Percentiles rank a stretch among this genome's conserved stretches.
Conservation (phyloP, 768 basidiomycete genomes). For the Daedaleopsis nitida region DNA sequence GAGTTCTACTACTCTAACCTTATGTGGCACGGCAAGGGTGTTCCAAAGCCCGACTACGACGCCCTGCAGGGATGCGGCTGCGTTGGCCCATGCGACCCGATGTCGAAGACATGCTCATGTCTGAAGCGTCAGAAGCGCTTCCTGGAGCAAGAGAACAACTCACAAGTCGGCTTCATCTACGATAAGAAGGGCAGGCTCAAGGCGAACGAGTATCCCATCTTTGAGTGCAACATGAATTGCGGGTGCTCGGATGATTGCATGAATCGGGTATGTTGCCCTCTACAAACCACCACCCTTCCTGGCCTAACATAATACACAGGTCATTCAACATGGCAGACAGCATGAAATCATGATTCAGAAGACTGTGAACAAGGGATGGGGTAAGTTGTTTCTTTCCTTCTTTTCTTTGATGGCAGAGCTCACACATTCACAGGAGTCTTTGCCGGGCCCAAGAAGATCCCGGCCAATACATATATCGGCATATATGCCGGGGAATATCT, state of each 20-base stretch:
- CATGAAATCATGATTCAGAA: conserved; percentile 63
- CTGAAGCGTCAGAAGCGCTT: conserved; percentile 54
- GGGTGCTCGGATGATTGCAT: conserved; percentile 78
- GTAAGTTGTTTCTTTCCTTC: conserved; percentile 38
- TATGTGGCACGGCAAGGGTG: conserved; percentile 71
- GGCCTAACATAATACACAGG: conserved; percentile 42
- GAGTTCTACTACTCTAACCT: conserved; percentile 88
- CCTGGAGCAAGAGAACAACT: conserved; percentile 33
- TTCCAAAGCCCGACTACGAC: conserved; percentile 63
- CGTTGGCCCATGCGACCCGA: conserved; percentile 73
- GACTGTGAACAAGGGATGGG: conserved; percentile 85
- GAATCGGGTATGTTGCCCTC: conserved; percentile 63
- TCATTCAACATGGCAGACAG: conserved; percentile 80
- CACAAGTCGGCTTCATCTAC: conserved; percentile 62
- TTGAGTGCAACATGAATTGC: conserved; percentile 86
- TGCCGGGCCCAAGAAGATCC: conserved; percentile 63
- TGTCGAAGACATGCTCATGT: conserved; percentile 73
- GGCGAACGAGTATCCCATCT: conserved; percentile 59
- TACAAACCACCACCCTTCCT: not conserved
- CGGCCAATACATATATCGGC: conserved; percentile 72
- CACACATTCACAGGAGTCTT: conserved; percentile 62
- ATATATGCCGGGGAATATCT: conserved; percentile 86
- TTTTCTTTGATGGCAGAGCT: not conserved
- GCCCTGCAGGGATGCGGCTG: conserved; percentile 73
- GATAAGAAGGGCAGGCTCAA: conserved; percentile 57